Evolutionary conservation across 2,329 filamentous ascomycete genomes (phyloP), one percentile per base, ranked within the genome.

Genomic region (Ceratocystis albifundus): DNA sequence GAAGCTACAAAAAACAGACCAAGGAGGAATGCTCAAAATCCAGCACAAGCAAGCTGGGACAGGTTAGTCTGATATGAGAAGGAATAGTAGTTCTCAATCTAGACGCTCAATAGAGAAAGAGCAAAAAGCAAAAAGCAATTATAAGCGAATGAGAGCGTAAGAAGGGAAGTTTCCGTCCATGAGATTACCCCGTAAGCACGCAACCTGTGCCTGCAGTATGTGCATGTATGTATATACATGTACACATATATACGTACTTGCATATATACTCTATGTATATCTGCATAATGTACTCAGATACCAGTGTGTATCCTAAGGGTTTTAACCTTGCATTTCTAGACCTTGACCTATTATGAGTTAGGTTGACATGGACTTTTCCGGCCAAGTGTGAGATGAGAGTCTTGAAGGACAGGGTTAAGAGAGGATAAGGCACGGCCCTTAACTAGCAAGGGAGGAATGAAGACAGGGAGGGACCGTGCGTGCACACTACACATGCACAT

Each of bases 381-480:
- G 55, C 12, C 15, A n/a, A 30, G 32, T 28, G 55, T n/a, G 55
- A 59, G 30, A 15, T n/a, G 55, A 59, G 30, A 15, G 30, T 17
- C 15, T 8, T 8, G 25, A 59, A 36, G 30, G 32, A 59, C 55
- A 59, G 55, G 55, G 55, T 12, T 20, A n/a, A 20, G 28, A 25
- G 36, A 59, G 55, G 55, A 28, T 36, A 59, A 32, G 55, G 55
- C 55, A 59, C 30, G 55, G 55, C 55, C 25, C 55, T 59, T 30
- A 20, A 20, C 55, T 36, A 15, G 55, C 55, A 59, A 36, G 55
- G 55, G 28, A 36, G 20, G 28, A 59, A 59, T 59, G 55, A 59
- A n/a, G 25, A 36, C 28, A 59, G n/a, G 55, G 28, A 59, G n/a
- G 55, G 28, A 28, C 55, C 28, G 55, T 59, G 55, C 28, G 53